phyloP scores from a whole-genome alignment of 2,329 filamentous ascomycete genomes.

The Nakataea oryzae region DNA sequence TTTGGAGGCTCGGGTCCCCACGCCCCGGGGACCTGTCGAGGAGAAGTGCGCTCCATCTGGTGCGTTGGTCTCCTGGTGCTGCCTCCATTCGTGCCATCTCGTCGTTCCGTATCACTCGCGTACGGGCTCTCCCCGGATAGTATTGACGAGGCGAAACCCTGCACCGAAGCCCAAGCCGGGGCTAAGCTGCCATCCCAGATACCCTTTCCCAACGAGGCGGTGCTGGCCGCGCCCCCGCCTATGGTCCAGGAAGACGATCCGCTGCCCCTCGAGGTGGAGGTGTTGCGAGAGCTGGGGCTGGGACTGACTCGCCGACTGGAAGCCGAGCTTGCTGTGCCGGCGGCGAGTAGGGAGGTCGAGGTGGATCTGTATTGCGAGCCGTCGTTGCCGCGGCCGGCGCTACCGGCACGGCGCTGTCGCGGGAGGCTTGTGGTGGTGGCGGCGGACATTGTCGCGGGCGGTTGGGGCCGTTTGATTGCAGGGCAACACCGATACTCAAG shows the following conservation, averaged over 20 bases:
- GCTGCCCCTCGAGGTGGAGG: conserved; percentile 1
- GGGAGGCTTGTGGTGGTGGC: conserved; percentile 21
- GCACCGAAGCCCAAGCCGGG: conserved; percentile 44
- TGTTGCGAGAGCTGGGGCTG: conserved; percentile 6
- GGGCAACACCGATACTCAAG: neutral
- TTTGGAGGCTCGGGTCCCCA: conserved; percentile 44
- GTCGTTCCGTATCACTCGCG: conserved; percentile 20
- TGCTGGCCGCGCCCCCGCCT: conserved; percentile 7
- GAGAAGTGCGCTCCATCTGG: neutral
- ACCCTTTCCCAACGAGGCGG: conserved; percentile 22
- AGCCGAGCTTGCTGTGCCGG: conserved; percentile 17
- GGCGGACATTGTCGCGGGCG: neutral
- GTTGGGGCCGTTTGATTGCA: neutral
- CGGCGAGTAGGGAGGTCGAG: conserved; percentile 16
- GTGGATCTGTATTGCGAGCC: conserved; percentile 12
- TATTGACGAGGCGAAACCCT: conserved; percentile 39
- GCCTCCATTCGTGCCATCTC: conserved; percentile 17
- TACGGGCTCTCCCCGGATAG: conserved; percentile 21
- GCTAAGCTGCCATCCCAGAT: conserved; percentile 37
- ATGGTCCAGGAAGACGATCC: neutral
- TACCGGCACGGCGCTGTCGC: conserved; percentile 37
- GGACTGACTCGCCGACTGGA: conserved; percentile 33
- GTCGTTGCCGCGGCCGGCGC: conserved; percentile 16
- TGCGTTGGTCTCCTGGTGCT: conserved; percentile 15
- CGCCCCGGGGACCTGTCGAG: conserved; percentile 14